Evolutionary conservation across 2,329 filamentous ascomycete species (phyloP).

Genomic region (Nemania sp.): DNA sequence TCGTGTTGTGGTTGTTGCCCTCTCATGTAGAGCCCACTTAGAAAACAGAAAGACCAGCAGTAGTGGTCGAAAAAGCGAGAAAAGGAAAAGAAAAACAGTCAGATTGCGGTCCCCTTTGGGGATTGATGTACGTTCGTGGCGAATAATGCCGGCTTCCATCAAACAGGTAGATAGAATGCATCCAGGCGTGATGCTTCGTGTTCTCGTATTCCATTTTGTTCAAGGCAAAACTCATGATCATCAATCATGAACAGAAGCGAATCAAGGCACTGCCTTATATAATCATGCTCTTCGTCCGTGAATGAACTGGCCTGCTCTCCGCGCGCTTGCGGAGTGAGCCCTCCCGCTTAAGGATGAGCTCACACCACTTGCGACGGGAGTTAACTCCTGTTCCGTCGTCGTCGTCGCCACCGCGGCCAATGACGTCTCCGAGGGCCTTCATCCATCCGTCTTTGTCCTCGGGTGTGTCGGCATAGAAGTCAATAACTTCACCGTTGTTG

Average conservation of each 20-base stretch:
- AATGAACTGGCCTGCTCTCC: slow-evolving; percentile 57
- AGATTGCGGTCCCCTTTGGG: background rate
- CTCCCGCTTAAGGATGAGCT: slow-evolving; percentile 67
- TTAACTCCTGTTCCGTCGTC: slow-evolving; percentile 51
- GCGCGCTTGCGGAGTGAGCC: slow-evolving; percentile 61
- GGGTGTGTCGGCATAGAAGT: slow-evolving; percentile 93
- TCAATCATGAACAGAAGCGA: slow-evolving; percentile 27
- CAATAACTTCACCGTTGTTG: slow-evolving; percentile 96
- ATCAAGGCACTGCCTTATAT: slow-evolving; percentile 43
- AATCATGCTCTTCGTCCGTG: slow-evolving; percentile 63
- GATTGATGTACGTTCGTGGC: background rate
- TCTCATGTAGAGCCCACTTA: background rate
- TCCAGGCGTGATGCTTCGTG: slow-evolving; percentile 18
- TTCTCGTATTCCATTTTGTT: slow-evolving; percentile 15
- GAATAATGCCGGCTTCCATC: slow-evolving; percentile 1
- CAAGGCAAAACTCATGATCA: slow-evolving; percentile 24
- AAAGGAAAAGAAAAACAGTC: background rate
- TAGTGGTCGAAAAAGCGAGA: slow-evolving; percentile 4
- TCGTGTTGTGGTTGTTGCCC: background rate
- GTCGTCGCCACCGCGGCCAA: slow-evolving; percentile 58
- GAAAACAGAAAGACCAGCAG: background rate
- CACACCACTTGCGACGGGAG: slow-evolving; percentile 66
- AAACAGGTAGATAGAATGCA: slow-evolving; percentile 1
- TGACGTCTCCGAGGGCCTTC: slow-evolving; percentile 77
- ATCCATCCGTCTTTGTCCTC: slow-evolving; percentile 95